These are phyloP conservation scores for Scopulariopsis brevicaulis DNA, from an alignment of 2,329 filamentous ascomycete genomes.

Conservation along the genomic window DNA sequence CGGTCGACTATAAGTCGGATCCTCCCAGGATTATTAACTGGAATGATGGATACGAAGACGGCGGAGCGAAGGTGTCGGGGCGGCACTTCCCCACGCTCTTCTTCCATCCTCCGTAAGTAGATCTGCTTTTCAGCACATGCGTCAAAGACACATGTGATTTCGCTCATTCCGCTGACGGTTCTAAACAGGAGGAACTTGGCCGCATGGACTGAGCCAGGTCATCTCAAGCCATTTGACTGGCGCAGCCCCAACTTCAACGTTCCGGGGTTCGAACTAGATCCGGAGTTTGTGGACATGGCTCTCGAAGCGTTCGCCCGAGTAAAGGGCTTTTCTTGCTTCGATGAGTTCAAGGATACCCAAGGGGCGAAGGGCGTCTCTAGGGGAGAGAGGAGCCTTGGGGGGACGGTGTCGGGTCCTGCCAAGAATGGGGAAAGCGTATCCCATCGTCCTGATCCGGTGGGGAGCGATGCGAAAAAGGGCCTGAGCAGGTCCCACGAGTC, in stretches of 20 bases:
- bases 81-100: constrained; percentile 10
- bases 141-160: not conserved
- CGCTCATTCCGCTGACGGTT: not conserved
- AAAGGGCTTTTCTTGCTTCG: not conserved
- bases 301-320: not conserved
- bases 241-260: not conserved
- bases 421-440: not conserved
- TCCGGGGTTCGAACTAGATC: not conserved
- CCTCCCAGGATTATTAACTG: constrained; percentile 7
- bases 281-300: not conserved
- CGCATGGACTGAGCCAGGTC: not conserved
- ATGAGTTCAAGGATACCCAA: not conserved
- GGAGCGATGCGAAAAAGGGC: not conserved
- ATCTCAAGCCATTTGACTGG: not conserved
- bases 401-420: not conserved
- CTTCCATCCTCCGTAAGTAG: constrained; percentile 7
- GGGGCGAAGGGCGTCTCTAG: not conserved
- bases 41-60: constrained; percentile 9
- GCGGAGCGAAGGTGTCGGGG: constrained; percentile 5
- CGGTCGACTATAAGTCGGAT: constrained; percentile 4
- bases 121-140: not conserved
- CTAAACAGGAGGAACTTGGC: not conserved
- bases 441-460: not conserved
- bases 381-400: not conserved
- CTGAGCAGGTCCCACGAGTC: too few relatives aligned